phyloP scores from a whole-genome alignment of 139 green algal genomes.

The Diplosphaera chodatii region DNA sequence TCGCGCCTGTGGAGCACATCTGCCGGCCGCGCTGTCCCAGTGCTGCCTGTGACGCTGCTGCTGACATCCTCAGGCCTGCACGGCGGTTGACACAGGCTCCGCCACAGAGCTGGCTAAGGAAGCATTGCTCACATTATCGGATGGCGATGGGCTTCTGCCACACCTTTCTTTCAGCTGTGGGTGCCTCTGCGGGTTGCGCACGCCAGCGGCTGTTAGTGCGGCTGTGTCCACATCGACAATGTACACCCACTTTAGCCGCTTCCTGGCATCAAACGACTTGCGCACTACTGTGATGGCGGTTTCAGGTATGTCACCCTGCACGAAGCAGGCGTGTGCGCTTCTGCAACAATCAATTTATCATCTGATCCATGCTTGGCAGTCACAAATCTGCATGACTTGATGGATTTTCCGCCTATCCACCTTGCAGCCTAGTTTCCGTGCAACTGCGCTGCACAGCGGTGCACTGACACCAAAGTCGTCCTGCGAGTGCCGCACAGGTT shows the following conservation, averaged over 20 bases:
- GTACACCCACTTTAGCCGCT: slow-evolving; percentile 49
- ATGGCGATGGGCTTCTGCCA: too few relatives aligned
- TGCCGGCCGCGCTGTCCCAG: neutral
- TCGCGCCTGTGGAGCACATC: slow-evolving; percentile 1
- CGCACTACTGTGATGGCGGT: slow-evolving; percentile 31
- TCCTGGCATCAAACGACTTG: slow-evolving; percentile 50
- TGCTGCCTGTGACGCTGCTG: neutral
- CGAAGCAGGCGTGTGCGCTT: neutral
- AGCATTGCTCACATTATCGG: too few relatives aligned
- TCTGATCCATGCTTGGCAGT: too few relatives aligned
- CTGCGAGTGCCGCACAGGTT: too few relatives aligned
- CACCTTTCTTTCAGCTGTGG: slow-evolving; percentile 9
- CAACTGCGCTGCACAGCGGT: slow-evolving; percentile 21
- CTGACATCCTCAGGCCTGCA: neutral
- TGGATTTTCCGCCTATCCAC: too few relatives aligned
- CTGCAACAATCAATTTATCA: neutral
- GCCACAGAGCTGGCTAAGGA: too few relatives aligned
- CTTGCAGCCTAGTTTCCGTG: slow-evolving; percentile 22
- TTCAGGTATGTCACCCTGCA: neutral
- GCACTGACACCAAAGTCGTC: slow-evolving; percentile 35
- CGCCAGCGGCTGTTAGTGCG: slow-evolving; percentile 10
- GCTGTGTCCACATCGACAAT: slow-evolving; percentile 49
- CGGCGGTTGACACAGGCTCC: too few relatives aligned
- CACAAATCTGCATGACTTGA: too few relatives aligned
- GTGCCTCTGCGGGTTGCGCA: neutral